Conservation (phyloP, 441 rosid species). For the Oxalis stricta region DNA sequence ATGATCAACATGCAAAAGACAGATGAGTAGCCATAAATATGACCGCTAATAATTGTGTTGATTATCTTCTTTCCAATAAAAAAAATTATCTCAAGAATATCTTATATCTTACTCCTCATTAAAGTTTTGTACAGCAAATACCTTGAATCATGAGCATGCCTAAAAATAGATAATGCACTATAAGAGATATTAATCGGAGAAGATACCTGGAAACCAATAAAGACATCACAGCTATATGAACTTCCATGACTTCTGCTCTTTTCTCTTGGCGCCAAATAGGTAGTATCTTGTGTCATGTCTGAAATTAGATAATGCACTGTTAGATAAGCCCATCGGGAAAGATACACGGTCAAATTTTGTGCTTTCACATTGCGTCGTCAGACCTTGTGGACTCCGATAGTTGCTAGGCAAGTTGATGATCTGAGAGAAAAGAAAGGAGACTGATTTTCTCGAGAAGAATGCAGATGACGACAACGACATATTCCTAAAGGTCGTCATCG, state of each 20-base stretch:
- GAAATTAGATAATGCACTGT: constrained; percentile 25
- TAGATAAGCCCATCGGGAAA: constrained; percentile 37
- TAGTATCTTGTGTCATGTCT: constrained; percentile 15
- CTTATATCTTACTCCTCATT: constrained; percentile 16
- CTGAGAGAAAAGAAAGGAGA: constrained; percentile 89
- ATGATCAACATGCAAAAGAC: too few species aligned
- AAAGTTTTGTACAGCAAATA: too few species aligned
- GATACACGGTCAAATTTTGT: constrained; percentile 26
- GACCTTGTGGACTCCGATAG: constrained; percentile 50
- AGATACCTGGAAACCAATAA: too few species aligned
- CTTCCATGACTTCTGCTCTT: too few species aligned
- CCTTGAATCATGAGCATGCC: constrained; percentile 11
- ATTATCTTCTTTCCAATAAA: too few species aligned
- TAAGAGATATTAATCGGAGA: constrained; percentile 7
- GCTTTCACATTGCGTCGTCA: constrained; percentile 48
- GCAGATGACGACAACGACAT: constrained; percentile 81
- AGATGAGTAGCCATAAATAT: too few species aligned
- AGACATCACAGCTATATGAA: too few species aligned
- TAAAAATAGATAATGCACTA: constrained; percentile 22
- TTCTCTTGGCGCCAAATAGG: constrained; percentile 16
- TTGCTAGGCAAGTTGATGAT: constrained; percentile 36
- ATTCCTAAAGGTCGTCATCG: constrained; percentile 38
- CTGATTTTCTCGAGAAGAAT: constrained; percentile 85
- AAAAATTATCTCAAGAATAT: too few species aligned
- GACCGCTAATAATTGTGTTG: too few species aligned